A percentile compares a stretch with the other conserved stretches of the same genome.
Evolutionary conservation across 371 early-diverging fungal genomes (phyloP).

Genomic region (Chytridiales sp.): DNA sequence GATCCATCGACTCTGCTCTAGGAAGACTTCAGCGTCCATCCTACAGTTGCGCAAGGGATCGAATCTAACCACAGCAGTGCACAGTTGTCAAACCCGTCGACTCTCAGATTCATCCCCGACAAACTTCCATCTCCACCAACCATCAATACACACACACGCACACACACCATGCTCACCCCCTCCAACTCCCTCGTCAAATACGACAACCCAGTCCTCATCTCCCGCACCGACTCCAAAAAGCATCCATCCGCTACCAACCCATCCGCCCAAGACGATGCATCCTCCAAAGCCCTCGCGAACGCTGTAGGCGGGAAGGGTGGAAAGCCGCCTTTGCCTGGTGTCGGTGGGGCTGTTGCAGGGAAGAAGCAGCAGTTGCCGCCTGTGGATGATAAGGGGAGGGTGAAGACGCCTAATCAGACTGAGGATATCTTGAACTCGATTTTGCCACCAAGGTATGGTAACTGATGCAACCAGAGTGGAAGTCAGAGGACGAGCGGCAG

Average conservation of each 20-base stretch:
- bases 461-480: too few relatives aligned
- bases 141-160: not conserved
- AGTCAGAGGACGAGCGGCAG: too few relatives aligned
- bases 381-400: conserved; percentile 47
- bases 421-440: conserved; percentile 58
- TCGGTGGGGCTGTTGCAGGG: conserved; percentile 14
- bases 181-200: conserved; percentile 51
- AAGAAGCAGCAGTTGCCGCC: conserved; percentile 54
- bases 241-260: not conserved
- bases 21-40: too few relatives aligned
- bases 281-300: conserved; percentile 20
- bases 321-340: conserved; percentile 19
- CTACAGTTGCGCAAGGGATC: too few relatives aligned
- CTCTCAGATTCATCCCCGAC: too few relatives aligned
- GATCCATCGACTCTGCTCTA: too few relatives aligned
- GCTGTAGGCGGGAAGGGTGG: conserved; percentile 19
- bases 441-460: conserved; percentile 53
- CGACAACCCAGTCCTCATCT: conserved; percentile 58
- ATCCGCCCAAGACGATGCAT: conserved; percentile 9
- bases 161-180: conserved; percentile 29
- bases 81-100: too few relatives aligned
- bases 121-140: too few relatives aligned
- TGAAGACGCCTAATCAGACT: conserved; percentile 52
- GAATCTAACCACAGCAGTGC: too few relatives aligned
- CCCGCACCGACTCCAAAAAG: conserved; percentile 37